These are phyloP conservation scores for Psilocybe sp. DNA, from an alignment of 768 basidiomycete species.

Conservation along the genomic window DNA sequence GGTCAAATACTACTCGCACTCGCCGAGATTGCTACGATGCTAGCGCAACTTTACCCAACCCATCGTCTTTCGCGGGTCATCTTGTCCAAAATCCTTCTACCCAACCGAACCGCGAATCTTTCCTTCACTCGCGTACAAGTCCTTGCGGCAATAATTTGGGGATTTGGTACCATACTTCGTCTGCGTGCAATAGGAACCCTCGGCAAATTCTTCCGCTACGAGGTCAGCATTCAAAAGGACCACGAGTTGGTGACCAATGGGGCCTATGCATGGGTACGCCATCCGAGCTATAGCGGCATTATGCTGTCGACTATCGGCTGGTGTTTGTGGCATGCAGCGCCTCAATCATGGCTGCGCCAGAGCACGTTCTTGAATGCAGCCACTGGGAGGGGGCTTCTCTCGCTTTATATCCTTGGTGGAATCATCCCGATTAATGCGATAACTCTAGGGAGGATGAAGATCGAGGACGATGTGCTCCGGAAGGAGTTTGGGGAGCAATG, in stretches of 20 bases:
- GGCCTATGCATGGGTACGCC: conserved; percentile 42
- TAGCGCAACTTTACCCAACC: background rate
- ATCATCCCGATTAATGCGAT: conserved; percentile 18
- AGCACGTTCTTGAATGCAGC: conserved; percentile 22
- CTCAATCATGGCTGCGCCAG: conserved; percentile 16
- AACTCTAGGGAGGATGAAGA: conserved; percentile 27
- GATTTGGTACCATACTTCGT: no score
- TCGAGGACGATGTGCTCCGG: conserved; percentile 39
- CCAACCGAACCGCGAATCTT: no score
- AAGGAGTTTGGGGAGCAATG: conserved; percentile 39
- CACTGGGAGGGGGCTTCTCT: conserved; percentile 23
- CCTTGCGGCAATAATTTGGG: no score
- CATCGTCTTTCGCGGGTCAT: background rate
- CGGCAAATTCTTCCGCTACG: conserved; percentile 16
- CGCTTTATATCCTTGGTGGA: conserved; percentile 23
- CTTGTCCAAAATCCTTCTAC: no score
- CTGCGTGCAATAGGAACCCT: background rate
- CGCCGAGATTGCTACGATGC: conserved; percentile 2
- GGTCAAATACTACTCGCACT: conserved; percentile 1
- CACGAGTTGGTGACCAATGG: conserved; percentile 41
- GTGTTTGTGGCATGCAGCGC: conserved; percentile 9
- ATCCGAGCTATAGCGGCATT: conserved; percentile 41
- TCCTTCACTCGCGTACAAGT: no score
- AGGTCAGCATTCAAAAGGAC: conserved; percentile 32
- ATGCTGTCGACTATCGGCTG: conserved; percentile 14